Conservation (phyloP, 345 rosid species). For the Clarkia xantiana region DNA sequence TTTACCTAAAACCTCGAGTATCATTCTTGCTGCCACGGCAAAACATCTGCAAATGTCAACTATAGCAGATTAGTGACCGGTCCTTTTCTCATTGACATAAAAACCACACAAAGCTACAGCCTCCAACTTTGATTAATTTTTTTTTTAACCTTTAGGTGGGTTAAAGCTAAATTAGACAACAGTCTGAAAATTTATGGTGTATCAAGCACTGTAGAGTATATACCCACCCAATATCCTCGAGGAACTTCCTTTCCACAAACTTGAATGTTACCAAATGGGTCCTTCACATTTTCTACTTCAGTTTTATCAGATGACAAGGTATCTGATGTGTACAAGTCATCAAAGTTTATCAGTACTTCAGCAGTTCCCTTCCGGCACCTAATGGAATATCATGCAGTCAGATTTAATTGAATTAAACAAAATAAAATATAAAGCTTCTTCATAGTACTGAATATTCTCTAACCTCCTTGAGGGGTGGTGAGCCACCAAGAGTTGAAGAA, state of each 20-base stretch:
- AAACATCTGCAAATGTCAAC: slow-evolving; percentile 51
- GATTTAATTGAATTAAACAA: slow-evolving; percentile 13
- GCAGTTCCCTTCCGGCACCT: slow-evolving; percentile 98
- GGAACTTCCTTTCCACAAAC: slow-evolving; percentile 95
- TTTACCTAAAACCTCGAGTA: slow-evolving; percentile 93
- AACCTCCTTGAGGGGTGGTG: slow-evolving; percentile 97
- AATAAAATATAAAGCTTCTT: slow-evolving; percentile 4
- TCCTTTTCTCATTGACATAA: neutral
- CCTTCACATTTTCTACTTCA: slow-evolving; percentile 23
- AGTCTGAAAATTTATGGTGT: no score
- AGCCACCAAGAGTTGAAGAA: slow-evolving; percentile 73
- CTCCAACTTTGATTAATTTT: neutral
- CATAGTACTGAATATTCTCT: slow-evolving; percentile 3
- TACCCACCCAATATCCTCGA: slow-evolving; percentile 85
- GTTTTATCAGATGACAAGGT: slow-evolving; percentile 18
- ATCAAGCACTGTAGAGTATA: no score
- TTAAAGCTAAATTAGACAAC: no score
- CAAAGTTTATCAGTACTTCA: slow-evolving; percentile 69
- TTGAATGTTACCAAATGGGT: slow-evolving; percentile 28
- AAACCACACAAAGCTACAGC: neutral
- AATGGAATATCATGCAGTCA: slow-evolving; percentile 18
- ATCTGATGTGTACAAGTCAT: slow-evolving; percentile 50
- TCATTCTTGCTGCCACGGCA: slow-evolving; percentile 98
- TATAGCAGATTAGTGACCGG: slow-evolving; percentile 2
- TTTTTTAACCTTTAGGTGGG: no score